A percentile compares a stretch with the other conserved stretches of the same genome.
Conservation (phyloP, 441 rosid species). For the Cnidoscolus chayamansa region DNA sequence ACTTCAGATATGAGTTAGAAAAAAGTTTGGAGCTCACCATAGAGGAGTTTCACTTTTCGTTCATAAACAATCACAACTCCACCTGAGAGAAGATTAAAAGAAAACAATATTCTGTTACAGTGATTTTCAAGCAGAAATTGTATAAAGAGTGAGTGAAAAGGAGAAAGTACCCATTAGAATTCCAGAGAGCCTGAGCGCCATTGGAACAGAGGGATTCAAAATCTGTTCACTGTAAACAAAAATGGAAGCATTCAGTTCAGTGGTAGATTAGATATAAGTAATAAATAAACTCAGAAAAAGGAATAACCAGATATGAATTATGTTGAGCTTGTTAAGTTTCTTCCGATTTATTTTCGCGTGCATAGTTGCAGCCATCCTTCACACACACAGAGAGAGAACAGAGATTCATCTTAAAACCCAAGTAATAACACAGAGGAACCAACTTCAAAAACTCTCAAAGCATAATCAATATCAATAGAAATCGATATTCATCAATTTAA, state of each 20-base stretch:
- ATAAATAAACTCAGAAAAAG: not conserved
- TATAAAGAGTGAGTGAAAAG: not conserved
- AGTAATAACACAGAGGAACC: not conserved
- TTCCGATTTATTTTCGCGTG: constrained; percentile 78
- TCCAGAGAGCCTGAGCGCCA: constrained; percentile 89
- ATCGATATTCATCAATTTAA: not conserved
- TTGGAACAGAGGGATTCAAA: constrained; percentile 80
- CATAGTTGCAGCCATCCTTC: constrained; percentile 89
- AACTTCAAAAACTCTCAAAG: not conserved
- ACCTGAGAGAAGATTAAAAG: constrained; percentile 39
- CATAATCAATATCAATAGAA: not conserved
- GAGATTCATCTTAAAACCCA: not conserved
- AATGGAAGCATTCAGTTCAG: not conserved
- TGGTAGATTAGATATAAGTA: not conserved
- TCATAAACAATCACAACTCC: constrained; percentile 90
- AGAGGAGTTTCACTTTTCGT: constrained; percentile 82
- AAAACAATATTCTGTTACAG: not conserved
- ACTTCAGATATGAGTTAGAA: constrained; percentile 2
- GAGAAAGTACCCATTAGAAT: constrained; percentile 76
- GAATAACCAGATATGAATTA: constrained; percentile 68
- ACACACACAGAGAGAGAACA: constrained; percentile 6
- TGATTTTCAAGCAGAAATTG: constrained; percentile 1
- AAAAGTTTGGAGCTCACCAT: constrained; percentile 43
- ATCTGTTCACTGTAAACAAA: constrained; percentile 70
- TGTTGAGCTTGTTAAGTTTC: constrained; percentile 64